phyloP scores from a whole-genome alignment of 495 filamentous ascomycete species.

The Aspergillus baeticus region DNA sequence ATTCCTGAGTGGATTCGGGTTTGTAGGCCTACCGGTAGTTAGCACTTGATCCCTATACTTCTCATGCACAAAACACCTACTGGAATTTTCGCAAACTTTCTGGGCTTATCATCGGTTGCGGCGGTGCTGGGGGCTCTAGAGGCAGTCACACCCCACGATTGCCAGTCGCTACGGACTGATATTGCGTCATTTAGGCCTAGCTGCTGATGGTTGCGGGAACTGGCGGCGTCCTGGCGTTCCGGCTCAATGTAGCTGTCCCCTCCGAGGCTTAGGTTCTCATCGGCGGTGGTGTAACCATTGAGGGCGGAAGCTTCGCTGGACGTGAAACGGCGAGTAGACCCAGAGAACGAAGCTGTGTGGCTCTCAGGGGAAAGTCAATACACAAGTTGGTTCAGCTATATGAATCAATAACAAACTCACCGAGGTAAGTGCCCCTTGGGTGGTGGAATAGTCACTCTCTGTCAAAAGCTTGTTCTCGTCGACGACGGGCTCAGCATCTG shows the following conservation, averaged over 20 bases:
- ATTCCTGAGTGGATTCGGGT: slow-evolving; percentile 4
- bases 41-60: not conserved
- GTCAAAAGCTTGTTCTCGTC: slow-evolving; percentile 20
- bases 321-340: slow-evolving; percentile 3
- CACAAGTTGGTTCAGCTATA: not conserved
- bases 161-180: slow-evolving; percentile 17
- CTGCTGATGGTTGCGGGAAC: slow-evolving; percentile 12
- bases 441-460: slow-evolving; percentile 10
- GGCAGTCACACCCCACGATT: slow-evolving; percentile 2
- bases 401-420: not conserved
- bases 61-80: slow-evolving; percentile 7
- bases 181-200: not conserved
- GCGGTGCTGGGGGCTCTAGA: not conserved
- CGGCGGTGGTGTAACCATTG: not conserved
- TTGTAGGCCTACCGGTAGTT: slow-evolving; percentile 13
- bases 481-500: slow-evolving; percentile 21
- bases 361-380: slow-evolving; percentile 6
- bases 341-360: not conserved
- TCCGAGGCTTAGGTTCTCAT: slow-evolving; percentile 12
- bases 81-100: slow-evolving; percentile 22
- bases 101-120: not conserved
- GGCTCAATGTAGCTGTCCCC: slow-evolving; percentile 22
- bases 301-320: not conserved
- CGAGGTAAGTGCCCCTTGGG: not conserved
- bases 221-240: not conserved